Conservation (phyloP, 2,329 filamentous ascomycete species). For the Alternaria consortialis region DNA sequence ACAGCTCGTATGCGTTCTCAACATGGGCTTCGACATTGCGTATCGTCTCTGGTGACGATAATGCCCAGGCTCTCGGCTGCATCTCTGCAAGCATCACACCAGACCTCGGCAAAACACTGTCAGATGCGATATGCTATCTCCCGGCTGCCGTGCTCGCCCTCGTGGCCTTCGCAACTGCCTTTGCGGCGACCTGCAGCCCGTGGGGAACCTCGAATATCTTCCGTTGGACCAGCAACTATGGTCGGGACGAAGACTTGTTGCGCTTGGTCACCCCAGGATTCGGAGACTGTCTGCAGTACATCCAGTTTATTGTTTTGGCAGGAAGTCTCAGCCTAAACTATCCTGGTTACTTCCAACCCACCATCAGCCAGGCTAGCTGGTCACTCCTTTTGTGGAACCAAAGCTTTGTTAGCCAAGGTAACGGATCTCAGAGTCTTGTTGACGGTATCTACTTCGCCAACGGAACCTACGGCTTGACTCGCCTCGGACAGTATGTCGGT, state of each 20-base stretch:
- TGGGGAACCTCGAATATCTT: conserved; percentile 94
- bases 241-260: conserved; percentile 88
- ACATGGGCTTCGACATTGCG: conserved; percentile 78
- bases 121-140: conserved; percentile 75
- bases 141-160: conserved; percentile 81
- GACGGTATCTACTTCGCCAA: conserved; percentile 90
- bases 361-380: conserved; percentile 88
- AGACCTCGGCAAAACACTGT: conserved; percentile 73
- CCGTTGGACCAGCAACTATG: conserved; percentile 97
- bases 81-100: conserved; percentile 85
- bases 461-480: conserved; percentile 80
- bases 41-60: conserved; percentile 76
- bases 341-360: conserved; percentile 93
- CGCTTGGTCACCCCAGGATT: conserved; percentile 95
- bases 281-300: conserved; percentile 94
- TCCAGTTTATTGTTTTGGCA: conserved; percentile 89
- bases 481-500: conserved; percentile 81
- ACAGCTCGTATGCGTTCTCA: conserved; percentile 84
- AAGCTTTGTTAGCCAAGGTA: conserved; percentile 77
- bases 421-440: conserved; percentile 71
- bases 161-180: conserved; percentile 81
- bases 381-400: conserved; percentile 92
- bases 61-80: conserved; percentile 75
- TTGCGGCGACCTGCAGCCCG: conserved; percentile 87
- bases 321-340: conserved; percentile 89